phyloP scores from a whole-genome alignment of 805 yeast species.

The Osmozyma mogii region DNA sequence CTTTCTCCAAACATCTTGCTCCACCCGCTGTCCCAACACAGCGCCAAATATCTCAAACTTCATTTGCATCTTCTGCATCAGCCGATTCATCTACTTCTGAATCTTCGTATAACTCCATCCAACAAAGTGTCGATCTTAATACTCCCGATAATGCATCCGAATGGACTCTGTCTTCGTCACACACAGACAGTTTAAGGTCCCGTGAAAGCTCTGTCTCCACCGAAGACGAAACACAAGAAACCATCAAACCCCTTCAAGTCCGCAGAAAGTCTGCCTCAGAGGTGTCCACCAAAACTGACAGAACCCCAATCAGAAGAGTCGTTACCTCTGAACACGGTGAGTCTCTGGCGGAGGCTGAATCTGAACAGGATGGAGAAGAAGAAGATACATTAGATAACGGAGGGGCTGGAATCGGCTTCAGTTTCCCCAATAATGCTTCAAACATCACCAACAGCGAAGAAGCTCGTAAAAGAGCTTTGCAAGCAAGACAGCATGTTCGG shows the following conservation, averaged over 20 bases:
- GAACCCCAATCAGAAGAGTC: not conserved
- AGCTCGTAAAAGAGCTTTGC: constrained; percentile 3
- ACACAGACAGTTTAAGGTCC: constrained; percentile 1
- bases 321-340: not conserved
- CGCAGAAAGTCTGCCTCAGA: not conserved
- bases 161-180: too few species aligned
- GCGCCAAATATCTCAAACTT: constrained; percentile 7
- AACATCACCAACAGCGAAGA: constrained; percentile 27
- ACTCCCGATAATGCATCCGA: not conserved
- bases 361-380: constrained; percentile 1
- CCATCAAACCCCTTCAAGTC: not conserved
- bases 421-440: constrained; percentile 27
- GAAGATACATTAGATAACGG: constrained; percentile 15
- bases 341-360: constrained; percentile 1
- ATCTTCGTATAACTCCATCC: constrained; percentile 6
- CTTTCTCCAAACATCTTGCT: too few species aligned
- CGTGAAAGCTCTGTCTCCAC: not conserved
- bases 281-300: constrained; percentile 1
- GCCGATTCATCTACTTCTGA: not conserved
- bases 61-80: constrained; percentile 1
- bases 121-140: constrained; percentile 5
- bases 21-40: constrained; percentile 7
- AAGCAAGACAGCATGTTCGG: too few species aligned
- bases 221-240: not conserved
- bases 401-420: constrained; percentile 29